Conservation (phyloP, 2,329 filamentous ascomycete species). For the Aspergillus hortae region DNA sequence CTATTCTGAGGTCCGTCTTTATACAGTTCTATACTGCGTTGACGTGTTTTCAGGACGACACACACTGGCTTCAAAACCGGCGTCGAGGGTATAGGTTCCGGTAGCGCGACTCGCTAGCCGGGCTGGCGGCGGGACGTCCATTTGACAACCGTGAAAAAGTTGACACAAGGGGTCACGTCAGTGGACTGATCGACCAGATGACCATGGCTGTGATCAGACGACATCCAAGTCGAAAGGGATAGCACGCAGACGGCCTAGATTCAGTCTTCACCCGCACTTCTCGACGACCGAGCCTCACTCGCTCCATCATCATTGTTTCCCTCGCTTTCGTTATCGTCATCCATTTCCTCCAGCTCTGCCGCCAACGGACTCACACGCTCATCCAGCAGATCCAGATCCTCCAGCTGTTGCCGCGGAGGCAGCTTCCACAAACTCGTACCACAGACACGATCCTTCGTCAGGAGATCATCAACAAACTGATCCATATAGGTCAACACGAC, state of each 20-base stretch:
- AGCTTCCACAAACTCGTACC: slow-evolving; percentile 91
- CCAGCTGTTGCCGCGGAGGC: slow-evolving; percentile 73
- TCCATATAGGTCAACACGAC: slow-evolving; percentile 79
- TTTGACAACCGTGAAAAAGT: no score
- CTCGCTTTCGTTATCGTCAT: slow-evolving; percentile 30
- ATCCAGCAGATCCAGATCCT: slow-evolving; percentile 85
- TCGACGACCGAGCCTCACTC: slow-evolving; percentile 21
- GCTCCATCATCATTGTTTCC: slow-evolving; percentile 21
- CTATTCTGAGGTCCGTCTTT: no score
- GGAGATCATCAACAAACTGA: slow-evolving; percentile 87
- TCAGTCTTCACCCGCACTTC: slow-evolving; percentile 27
- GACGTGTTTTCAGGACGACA: no score
- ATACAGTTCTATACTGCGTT: no score
- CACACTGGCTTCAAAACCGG: no score
- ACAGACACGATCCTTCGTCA: slow-evolving; percentile 85
- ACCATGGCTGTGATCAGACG: no score
- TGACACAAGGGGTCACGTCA: not conserved
- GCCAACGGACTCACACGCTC: slow-evolving; percentile 79
- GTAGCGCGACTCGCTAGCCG: no score
- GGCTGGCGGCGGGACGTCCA: no score
- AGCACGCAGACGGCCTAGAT: not conserved
- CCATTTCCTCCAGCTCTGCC: slow-evolving; percentile 54
- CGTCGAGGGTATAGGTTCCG: no score
- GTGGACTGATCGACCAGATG: not conserved
- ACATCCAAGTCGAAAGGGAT: no score